A percentile compares a stretch with the other conserved stretches of the same genome.
phyloP scores from a whole-genome alignment of 176 grass and related monocot genomes.

The Triticum dicoccoides region DNA sequence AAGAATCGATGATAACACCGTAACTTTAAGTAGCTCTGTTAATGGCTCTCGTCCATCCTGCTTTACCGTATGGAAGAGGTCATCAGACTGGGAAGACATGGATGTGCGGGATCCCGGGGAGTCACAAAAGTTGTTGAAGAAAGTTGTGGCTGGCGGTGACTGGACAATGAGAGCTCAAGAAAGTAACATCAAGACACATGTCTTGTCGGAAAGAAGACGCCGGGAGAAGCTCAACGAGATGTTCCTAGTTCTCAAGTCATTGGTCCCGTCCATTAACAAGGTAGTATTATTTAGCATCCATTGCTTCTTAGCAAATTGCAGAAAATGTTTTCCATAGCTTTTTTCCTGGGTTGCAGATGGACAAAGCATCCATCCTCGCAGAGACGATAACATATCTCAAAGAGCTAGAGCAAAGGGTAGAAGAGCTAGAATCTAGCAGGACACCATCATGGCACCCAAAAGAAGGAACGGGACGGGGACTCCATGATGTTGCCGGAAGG shows the following conservation, averaged over 20 bases:
- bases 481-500: not conserved
- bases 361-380: conserved; percentile 83
- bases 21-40: not conserved
- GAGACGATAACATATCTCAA: conserved; percentile 73
- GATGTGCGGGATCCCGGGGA: not conserved
- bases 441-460: not conserved
- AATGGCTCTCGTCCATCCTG: conserved; percentile 32
- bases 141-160: conserved; percentile 27
- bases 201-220: conserved; percentile 64
- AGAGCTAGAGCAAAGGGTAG: conserved; percentile 59
- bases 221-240: conserved; percentile 84
- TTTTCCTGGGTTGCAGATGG: conserved; percentile 36
- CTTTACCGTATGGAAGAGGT: conserved; percentile 53
- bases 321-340: not conserved
- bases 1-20: not conserved
- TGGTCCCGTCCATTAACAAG: conserved; percentile 75
- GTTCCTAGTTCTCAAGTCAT: conserved; percentile 58
- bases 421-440: conserved; percentile 52
- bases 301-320: no score
- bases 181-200: conserved; percentile 42
- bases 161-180: conserved; percentile 34
- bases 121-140: conserved; percentile 77
- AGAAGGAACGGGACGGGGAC: conserved; percentile 1
- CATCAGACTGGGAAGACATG: not conserved
- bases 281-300: conserved; percentile 1